A percentile compares a stretch with the other conserved stretches of the same genome.
phyloP scores from a whole-genome alignment of 306 rosid genomes.

The Cyclanthera cordifolia region DNA sequence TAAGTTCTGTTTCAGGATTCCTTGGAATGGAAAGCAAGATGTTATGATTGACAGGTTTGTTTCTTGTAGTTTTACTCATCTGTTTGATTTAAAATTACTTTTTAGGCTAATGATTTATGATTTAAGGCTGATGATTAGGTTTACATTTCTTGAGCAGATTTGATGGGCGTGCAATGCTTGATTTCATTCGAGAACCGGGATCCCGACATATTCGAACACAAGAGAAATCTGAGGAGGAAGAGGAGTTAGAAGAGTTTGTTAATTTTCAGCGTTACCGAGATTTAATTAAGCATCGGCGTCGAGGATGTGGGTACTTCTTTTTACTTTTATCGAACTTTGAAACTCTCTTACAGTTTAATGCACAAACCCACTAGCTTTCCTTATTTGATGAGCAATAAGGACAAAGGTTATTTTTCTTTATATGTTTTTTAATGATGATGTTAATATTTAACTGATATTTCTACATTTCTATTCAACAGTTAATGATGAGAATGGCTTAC shows the following conservation, averaged over 20 bases:
- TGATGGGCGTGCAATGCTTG: conserved; percentile 96
- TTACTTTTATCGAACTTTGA: conserved; percentile 32
- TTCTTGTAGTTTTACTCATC: not conserved
- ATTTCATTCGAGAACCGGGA: conserved; percentile 78
- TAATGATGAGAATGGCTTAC: conserved; percentile 84
- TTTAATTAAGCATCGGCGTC: conserved; percentile 98
- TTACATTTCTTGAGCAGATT: conserved; percentile 39
- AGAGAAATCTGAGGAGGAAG: conserved; percentile 84
- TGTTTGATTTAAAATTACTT: not conserved
- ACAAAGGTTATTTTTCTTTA: conserved; percentile 8
- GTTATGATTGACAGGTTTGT: conserved; percentile 70
- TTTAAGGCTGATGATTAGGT: not conserved
- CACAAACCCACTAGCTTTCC: conserved; percentile 14
- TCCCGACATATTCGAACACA: conserved; percentile 43
- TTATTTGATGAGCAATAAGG: conserved; percentile 20
- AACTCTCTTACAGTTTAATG: conserved; percentile 24
- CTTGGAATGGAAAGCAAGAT: conserved; percentile 96
- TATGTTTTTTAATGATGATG: not conserved
- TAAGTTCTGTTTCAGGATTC: conserved; percentile 54
- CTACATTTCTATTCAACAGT: conserved; percentile 46
- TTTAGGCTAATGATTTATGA: not conserved
- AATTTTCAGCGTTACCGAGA: conserved; percentile 99
- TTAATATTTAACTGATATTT: not conserved
- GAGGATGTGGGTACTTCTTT: conserved; percentile 99
- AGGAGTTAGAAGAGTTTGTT: conserved; percentile 99